Evolutionary conservation across 495 filamentous ascomycete species (phyloP), one percentile per base, ranked within the genome.

Genomic region (Hypoxylon perforatum): DNA sequence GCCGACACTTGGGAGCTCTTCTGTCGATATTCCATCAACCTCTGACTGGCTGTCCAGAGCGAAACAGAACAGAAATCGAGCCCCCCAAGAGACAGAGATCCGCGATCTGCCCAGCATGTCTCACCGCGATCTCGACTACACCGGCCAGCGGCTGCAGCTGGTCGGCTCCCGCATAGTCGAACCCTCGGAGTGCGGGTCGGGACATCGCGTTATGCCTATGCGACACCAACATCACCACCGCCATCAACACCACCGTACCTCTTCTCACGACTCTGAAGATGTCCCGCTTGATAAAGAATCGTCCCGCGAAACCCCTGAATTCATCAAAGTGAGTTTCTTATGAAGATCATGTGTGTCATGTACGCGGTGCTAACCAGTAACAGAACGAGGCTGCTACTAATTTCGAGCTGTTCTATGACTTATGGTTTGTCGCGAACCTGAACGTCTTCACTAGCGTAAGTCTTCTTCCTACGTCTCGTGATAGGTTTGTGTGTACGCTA

Each of bases 371-470:
- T 70, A 38, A 70, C 42, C 76, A 2, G 78, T 80, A 7, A 81
- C 84, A 39, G 62, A 28, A 28, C 25, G 25, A 28, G 7, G 25
- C 25, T 28, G 25, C 25, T 7, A 28, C 25, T 7, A 28, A 28
- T 28, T 28, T 28, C 25, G 25, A 90, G 63, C 76, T 90, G n/a
- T 91, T 91, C 75, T 89, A 85, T 66, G 88, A 91, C 70, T 76
- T 91, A 4, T 91, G 89, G 75, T 87, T 91, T 64, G 88, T 89
- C 17, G 87, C 88, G 45, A 90, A 90, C 66, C 73, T 90, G 15
- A 84, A 84, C n/a, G 87, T 86, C 10, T 90, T 90, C 65, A 88
- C 87, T 4, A 80, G 80, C 19, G 84, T 69, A 33, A 7, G 66
- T 62, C n/a, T 42, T 36, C 35, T 21, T 33, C 41, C 10, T 18